Evolutionary conservation across 139 green algal species (phyloP).

Genomic region (Chlorella sp.): DNA sequence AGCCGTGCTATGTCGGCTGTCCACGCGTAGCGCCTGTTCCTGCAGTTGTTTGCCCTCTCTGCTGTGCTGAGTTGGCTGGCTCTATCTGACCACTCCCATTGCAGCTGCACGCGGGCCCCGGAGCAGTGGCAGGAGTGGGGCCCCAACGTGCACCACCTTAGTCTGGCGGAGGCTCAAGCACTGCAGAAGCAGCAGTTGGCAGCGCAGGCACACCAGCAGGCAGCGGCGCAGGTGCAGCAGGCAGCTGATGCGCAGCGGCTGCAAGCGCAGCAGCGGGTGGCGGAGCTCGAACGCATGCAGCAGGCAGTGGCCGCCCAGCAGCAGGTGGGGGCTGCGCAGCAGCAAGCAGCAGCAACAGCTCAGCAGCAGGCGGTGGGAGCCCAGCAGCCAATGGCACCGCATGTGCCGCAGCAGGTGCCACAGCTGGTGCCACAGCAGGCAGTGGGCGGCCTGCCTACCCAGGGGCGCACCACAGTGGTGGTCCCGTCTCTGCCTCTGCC

Average conservation of each 20-base stretch:
- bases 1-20: no score
- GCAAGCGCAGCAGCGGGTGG: neutral
- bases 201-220: neutral
- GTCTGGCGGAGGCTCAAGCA: neutral
- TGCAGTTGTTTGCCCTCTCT: no score
- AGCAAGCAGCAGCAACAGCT: neutral
- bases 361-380: neutral
- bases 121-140: constrained; percentile 22
- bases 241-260: neutral
- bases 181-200: constrained; percentile 25
- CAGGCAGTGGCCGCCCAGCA: neutral
- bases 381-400: neutral
- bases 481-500: neutral
- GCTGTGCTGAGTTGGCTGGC: neutral
- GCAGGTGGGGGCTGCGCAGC: no score
- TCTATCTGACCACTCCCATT: neutral
- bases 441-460: no score
- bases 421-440: neutral
- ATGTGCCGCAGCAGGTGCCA: neutral
- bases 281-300: neutral
- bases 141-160: neutral
- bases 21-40: no score
- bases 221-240: constrained; percentile 12
- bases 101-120: constrained; percentile 24
- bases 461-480: no score